Base-by-base conservation (phyloP, 352 stramenopile genomes). In the Peronosclerospora sorghi region DNA sequence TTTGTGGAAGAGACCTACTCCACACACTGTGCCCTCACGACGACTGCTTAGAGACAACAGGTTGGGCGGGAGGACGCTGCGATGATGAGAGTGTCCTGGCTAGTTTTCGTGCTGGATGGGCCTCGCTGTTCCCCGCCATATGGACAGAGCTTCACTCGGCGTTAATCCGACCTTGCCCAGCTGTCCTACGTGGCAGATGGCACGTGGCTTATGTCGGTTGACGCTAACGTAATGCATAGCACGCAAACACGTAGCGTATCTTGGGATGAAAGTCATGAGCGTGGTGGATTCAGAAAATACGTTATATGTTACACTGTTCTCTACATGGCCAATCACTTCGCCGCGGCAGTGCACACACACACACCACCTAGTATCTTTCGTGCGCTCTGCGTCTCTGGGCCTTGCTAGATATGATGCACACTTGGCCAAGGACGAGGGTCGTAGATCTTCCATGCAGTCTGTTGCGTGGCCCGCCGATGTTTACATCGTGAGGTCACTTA, bases 231-330 rank as follows among this genome's bases (percentile, higher is more conserved):
- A 46, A 65, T 53, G 45, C 36, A 38, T 42, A 44, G 17, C 20
- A 20, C 10, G 10, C 7, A 10, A 21, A 41, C 20, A 15, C 4
- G 4, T 40, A 40, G n/a, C 32, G 26, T 4, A n/a, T n/a, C n/a
- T 10, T 26, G 6, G 6, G 32, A 26, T 15, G 9, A 10, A 17
- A 15, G 28, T 34, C 28, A 34, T 34, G 28, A 9, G 2, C 4
- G 13, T 20, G 13, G n/a, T 20, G 9, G 28, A 17, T 48, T 53
- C 56, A 23, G 36, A 53, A 51, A 67, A 73, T 76, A 72, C 59
- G 54, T 67, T 73, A 73, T 77, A 77, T 68, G 45, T 67, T 76
- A 76, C 62, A 76, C 32, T 60, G 34, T 54, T 56, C 47, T 58
- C 42, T 66, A 64, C 49, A 64, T 24, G 41, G 48, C 35, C 37